A percentile compares a stretch with the other conserved stretches of the same genome.
phyloP scores from a whole-genome alignment of 495 filamentous ascomycete species.

The Penicillium lagena region DNA sequence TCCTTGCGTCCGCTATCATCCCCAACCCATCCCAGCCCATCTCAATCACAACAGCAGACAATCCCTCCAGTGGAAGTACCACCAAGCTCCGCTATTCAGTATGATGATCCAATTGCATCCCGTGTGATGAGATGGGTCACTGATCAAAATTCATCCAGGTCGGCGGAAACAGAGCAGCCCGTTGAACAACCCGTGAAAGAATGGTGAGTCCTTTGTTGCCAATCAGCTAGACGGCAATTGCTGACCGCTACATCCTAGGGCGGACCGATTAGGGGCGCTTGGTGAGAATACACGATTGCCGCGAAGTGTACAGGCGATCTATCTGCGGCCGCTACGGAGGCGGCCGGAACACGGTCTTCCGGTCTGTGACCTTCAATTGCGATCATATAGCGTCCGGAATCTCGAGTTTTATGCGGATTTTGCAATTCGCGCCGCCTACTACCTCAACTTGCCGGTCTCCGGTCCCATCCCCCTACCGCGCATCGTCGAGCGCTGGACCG shows the following conservation, averaged over 20 bases:
- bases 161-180: not conserved
- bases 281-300: constrained; percentile 51
- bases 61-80: constrained; percentile 4
- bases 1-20: constrained; percentile 21
- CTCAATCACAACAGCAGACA: constrained; percentile 9
- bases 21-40: constrained; percentile 11
- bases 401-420: constrained; percentile 95
- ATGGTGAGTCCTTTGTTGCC: constrained; percentile 17
- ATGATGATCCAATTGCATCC: too few relatives aligned
- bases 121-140: too few relatives aligned
- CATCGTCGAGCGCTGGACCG: constrained; percentile 87
- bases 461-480: constrained; percentile 87
- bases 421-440: constrained; percentile 90
- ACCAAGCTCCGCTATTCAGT: not conserved
- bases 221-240: not conserved
- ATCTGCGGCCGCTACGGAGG: constrained; percentile 78
- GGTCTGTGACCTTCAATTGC: constrained; percentile 83
- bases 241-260: constrained; percentile 21
- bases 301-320: constrained; percentile 74
- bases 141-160: too few relatives aligned
- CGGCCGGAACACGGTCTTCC: constrained; percentile 67
- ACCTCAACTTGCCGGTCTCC: constrained; percentile 75
- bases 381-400: constrained; percentile 85
- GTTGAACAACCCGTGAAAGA: constrained; percentile 18
- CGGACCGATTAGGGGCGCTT: constrained; percentile 29